phyloP scores from a whole-genome alignment of 306 rosid genomes.

The Gillenia trifoliata region DNA sequence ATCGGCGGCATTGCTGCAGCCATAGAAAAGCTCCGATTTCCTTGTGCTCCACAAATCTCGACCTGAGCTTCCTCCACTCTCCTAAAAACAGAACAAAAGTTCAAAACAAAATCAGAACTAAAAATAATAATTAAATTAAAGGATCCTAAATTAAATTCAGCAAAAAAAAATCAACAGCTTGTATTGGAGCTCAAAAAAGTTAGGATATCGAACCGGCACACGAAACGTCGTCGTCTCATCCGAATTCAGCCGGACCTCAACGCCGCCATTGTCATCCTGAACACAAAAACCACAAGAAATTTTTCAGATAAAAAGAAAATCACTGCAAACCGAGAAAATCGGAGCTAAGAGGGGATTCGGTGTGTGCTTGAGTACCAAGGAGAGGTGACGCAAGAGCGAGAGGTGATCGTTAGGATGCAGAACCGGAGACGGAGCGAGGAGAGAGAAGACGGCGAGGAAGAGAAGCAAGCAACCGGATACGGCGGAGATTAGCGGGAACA shows the following conservation, averaged over 20 bases:
- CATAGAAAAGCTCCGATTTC: slow-evolving; percentile 38
- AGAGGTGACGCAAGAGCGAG: slow-evolving; percentile 14
- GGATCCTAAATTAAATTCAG: background rate
- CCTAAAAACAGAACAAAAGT: slow-evolving; percentile 23
- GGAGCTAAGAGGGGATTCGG: background rate
- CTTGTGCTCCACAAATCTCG: slow-evolving; percentile 62
- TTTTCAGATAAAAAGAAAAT: background rate
- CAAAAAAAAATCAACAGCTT: background rate
- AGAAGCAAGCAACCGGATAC: slow-evolving; percentile 49
- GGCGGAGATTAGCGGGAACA: slow-evolving; percentile 49
- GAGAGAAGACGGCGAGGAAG: slow-evolving; percentile 39
- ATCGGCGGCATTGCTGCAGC: slow-evolving; percentile 56
- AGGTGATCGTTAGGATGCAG: slow-evolving; percentile 26
- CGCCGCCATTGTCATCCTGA: slow-evolving; percentile 24
- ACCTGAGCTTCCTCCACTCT: slow-evolving; percentile 35
- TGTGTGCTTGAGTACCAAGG: slow-evolving; percentile 11
- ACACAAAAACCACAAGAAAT: background rate
- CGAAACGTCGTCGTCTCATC: slow-evolving; percentile 20
- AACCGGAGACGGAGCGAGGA: slow-evolving; percentile 32
- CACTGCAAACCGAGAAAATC: background rate
- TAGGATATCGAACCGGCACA: slow-evolving; percentile 28
- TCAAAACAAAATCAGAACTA: background rate
- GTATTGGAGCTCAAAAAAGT: too few relatives aligned
- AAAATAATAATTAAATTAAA: background rate
- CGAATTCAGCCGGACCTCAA: slow-evolving; percentile 14